These are phyloP conservation scores for Syzygium grande DNA, from an alignment of 345 rosid genomes.

Conservation along the genomic window DNA sequence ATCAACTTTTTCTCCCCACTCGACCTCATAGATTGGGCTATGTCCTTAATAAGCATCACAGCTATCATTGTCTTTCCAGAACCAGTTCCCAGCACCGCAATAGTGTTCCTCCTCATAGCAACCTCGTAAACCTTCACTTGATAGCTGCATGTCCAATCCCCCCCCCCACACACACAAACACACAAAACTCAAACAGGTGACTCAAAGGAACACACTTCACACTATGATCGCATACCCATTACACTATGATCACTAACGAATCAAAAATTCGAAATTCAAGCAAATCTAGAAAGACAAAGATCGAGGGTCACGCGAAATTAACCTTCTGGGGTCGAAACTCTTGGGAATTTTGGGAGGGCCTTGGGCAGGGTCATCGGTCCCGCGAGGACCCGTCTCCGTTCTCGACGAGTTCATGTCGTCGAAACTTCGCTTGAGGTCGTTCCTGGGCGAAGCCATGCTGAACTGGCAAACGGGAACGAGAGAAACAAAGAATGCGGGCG, in stretches of 20 bases:
- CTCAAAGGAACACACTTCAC: not conserved
- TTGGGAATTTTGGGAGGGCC: not conserved
- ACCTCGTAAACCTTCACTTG: slow-evolving; percentile 54
- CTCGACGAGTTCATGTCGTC: slow-evolving; percentile 22
- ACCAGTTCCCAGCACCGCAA: slow-evolving; percentile 68
- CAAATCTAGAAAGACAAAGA: not conserved
- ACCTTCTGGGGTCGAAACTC: slow-evolving; percentile 39
- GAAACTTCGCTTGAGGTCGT: slow-evolving; percentile 38
- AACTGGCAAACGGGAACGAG: not conserved
- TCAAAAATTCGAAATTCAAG: not conserved
- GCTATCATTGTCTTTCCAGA: slow-evolving; percentile 63
- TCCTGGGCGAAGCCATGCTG: not conserved
- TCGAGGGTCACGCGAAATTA: not conserved
- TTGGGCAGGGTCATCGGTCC: not conserved
- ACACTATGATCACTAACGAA: not conserved
- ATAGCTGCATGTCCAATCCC: slow-evolving; percentile 25
- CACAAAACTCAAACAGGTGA: not conserved
- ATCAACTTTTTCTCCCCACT: slow-evolving; percentile 34
- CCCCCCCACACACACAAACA: not conserved
- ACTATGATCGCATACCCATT: not conserved
- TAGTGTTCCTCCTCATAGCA: slow-evolving; percentile 59
- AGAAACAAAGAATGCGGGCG: not conserved
- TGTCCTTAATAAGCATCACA: slow-evolving; percentile 50
- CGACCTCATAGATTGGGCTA: slow-evolving; percentile 25
- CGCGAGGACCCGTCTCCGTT: slow-evolving; percentile 1